Conservation (phyloP, 2,329 filamentous ascomycete species). For the Macrophomina tecta region DNA sequence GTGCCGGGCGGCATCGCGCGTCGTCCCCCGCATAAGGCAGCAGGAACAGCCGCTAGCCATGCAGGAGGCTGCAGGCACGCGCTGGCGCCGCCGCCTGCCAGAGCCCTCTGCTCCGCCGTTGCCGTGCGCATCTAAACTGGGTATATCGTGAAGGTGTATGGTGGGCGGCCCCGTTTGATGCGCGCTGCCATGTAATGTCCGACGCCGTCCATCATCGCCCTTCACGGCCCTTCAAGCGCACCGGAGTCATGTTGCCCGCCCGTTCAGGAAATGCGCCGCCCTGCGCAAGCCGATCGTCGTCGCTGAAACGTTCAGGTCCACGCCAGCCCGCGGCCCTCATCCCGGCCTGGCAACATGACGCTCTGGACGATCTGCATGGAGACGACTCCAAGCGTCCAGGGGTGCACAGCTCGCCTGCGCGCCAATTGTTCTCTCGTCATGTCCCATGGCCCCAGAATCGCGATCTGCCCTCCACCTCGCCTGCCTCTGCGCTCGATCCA, state of each 20-base stretch:
- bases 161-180: constrained; percentile 13
- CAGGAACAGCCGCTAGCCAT: constrained; percentile 24
- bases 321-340: constrained; percentile 10
- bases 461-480: constrained; percentile 16
- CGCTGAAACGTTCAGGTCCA: constrained; percentile 7
- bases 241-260: constrained; percentile 9
- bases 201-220: constrained; percentile 12
- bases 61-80: constrained; percentile 22
- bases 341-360: neutral
- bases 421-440: constrained; percentile 19
- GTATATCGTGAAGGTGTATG: neutral
- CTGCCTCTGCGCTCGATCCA: constrained; percentile 8
- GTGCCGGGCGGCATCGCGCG: constrained; percentile 7
- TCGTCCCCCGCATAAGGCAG: constrained; percentile 23
- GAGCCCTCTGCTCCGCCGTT: constrained; percentile 9
- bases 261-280: constrained; percentile 7
- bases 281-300: neutral
- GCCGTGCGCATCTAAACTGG: neutral
- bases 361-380: constrained; percentile 17
- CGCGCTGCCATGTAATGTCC: constrained; percentile 20
- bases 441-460: constrained; percentile 1
- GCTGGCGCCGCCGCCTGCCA: constrained; percentile 12
- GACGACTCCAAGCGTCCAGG: constrained; percentile 12
- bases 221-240: constrained; percentile 5
- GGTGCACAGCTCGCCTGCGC: constrained; percentile 20